Evolutionary conservation across 176 grass and related monocot species (phyloP), one percentile per base, ranked within the genome.

Genomic region (Musa acuminata): DNA sequence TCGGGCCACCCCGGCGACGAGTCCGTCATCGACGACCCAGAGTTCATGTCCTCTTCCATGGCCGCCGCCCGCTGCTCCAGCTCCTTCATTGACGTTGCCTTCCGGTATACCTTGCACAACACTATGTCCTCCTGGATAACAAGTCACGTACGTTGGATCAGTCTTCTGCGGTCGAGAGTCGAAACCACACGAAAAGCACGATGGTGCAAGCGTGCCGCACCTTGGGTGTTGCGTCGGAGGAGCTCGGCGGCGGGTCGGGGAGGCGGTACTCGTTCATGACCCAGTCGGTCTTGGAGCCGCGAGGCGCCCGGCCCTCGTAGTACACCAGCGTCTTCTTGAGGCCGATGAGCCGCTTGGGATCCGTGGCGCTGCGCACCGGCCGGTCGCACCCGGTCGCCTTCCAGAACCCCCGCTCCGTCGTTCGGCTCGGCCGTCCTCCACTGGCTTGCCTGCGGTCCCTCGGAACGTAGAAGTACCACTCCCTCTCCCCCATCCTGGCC

Each of bases 401-500:
- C 93, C 93, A 97, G 82, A 97, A 97, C 1, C 93, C 93, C 11
- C 75, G 79, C 83, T 93, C 87, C 70, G 93, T 97, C 0, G 93
- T 97, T 49, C 93, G 87, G 74, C 87, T 97, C 0, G 93, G 90
- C 8, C 93, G 55, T 17, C 83, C 90, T 9, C 92, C 84, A 53
- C 50, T 80, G 5, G 64, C 22, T 27, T 84, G 83, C 85, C 86
- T 88, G 43, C 89, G 80, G 74, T 97, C 90, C 72, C 93, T 83
- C 14, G 89, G 87, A 74, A 97, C 93, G 75, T 89, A 93, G 87
- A 97, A 97, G 77, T 97, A 97, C 93, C 93, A 97, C 83, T 97
- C 93, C 1, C 90, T 82, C 80, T 97, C 93, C 53, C 93, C 90
- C 67, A 97, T 90, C 60, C 51, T 82, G 4, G 93, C 83, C 2